Conservation (phyloP, 805 yeast species). For the Kodamaea leandrae region DNA sequence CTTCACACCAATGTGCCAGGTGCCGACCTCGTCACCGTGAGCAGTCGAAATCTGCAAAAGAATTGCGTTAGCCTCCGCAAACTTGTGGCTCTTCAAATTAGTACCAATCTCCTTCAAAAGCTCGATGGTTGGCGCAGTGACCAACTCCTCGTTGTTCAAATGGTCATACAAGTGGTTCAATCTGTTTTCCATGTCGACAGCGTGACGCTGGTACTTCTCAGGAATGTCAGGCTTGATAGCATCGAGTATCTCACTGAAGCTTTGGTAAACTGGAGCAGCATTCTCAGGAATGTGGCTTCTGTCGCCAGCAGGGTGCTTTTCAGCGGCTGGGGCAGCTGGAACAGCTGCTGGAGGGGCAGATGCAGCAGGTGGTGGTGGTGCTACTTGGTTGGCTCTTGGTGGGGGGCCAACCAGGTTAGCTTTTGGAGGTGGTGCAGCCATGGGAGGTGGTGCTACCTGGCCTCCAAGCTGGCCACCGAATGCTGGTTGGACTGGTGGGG, state of each 20-base stretch:
- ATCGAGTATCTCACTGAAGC: conserved; percentile 52
- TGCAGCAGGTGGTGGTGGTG: conserved; percentile 12
- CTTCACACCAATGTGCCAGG: conserved; percentile 91
- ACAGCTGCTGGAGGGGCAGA: conserved; percentile 18
- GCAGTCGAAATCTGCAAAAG: conserved; percentile 61
- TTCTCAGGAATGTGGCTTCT: conserved; percentile 62
- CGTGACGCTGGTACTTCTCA: conserved; percentile 67
- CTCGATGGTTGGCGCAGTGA: conserved; percentile 54
- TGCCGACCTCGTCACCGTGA: conserved; percentile 72
- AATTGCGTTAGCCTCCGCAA: conserved; percentile 52
- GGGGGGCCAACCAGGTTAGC: conserved; percentile 14
- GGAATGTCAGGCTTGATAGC: conserved; percentile 73
- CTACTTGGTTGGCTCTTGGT: conserved; percentile 7
- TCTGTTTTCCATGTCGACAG: conserved; percentile 79
- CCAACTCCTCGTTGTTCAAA: conserved; percentile 67
- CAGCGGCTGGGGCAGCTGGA: conserved; percentile 8
- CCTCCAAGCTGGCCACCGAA: too few relatives aligned
- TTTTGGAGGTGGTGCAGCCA: conserved; percentile 12
- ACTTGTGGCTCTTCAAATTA: conserved; percentile 54
- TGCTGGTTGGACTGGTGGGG: conserved; percentile 15
- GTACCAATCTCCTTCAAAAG: conserved; percentile 51
- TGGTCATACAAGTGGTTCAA: conserved; percentile 72
- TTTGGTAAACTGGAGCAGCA: conserved; percentile 56
- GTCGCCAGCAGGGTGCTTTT: conserved; percentile 57
- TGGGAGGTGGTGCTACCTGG: conserved; percentile 14